Percentiles rank a stretch among this genome's conserved stretches.
These are phyloP conservation scores for Haplosporangium sp. DNA, from an alignment of 371 early-diverging fungal species.

Conservation along the genomic window DNA sequence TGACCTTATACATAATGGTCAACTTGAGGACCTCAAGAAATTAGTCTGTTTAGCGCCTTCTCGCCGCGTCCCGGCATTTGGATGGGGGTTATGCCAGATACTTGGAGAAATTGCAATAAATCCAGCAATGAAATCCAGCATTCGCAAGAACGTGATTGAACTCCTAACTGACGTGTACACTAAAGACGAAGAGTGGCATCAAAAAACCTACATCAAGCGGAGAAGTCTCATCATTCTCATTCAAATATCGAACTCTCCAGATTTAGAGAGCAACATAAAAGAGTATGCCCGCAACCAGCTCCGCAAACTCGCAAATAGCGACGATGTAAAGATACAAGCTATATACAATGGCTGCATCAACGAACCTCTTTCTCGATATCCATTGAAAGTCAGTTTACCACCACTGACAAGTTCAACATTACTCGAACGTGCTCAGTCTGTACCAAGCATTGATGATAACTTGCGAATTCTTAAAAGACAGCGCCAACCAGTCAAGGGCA, in stretches of 20 bases:
- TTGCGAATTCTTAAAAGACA: neutral
- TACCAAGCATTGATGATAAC: neutral
- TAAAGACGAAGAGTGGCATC: constrained; percentile 5
- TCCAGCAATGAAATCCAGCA: neutral
- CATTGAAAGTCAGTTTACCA: neutral
- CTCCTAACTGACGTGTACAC: constrained; percentile 7
- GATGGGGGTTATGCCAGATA: constrained; percentile 3
- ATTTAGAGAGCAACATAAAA: too few relatives aligned
- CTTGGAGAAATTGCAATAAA: neutral
- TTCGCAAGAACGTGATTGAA: neutral
- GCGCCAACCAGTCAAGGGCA: neutral
- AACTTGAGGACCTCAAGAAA: neutral
- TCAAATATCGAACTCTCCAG: neutral
- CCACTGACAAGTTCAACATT: neutral
- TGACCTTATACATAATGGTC: constrained; percentile 4
- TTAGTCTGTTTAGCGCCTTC: neutral
- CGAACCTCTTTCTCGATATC: neutral
- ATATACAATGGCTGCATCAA: too few relatives aligned
- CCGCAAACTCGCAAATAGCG: neutral
- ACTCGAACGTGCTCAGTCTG: constrained; percentile 4
- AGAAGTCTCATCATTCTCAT: neutral
- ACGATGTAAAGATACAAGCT: too few relatives aligned
- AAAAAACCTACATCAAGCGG: neutral
- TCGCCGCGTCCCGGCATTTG: constrained; percentile 1
- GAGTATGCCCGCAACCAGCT: too few relatives aligned